phyloP scores from a whole-genome alignment of 495 filamentous ascomycete species.

The Cenococcum geophilum region DNA sequence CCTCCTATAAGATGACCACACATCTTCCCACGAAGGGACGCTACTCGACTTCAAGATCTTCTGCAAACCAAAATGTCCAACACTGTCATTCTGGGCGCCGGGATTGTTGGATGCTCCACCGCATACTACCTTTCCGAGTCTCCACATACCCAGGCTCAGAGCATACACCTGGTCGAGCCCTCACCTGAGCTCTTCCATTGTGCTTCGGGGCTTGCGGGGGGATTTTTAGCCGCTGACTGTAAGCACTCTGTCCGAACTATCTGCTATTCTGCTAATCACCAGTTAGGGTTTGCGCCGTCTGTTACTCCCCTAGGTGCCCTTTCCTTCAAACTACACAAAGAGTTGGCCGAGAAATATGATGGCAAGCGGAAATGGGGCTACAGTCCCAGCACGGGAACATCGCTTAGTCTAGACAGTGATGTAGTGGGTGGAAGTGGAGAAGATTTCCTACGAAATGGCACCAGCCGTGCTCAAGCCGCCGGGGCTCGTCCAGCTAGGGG shows the following conservation, averaged over 20 bases:
- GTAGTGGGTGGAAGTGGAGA: constrained; percentile 34
- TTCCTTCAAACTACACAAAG: constrained; percentile 62
- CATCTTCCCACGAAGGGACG: neutral
- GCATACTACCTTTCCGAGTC: constrained; percentile 65
- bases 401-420: constrained; percentile 46
- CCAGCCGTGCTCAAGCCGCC: constrained; percentile 57
- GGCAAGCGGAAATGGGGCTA: constrained; percentile 66
- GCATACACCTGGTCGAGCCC: constrained; percentile 65
- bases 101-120: constrained; percentile 73
- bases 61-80: constrained; percentile 12
- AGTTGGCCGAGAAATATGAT: constrained; percentile 51
- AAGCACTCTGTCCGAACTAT: constrained; percentile 42
- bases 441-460: constrained; percentile 58
- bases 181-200: constrained; percentile 59
- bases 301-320: constrained; percentile 55
- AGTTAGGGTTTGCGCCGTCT: constrained; percentile 40
- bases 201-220: constrained; percentile 67
- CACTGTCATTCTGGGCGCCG: constrained; percentile 70
- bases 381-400: constrained; percentile 50
- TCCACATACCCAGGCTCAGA: constrained; percentile 42
- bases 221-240: constrained; percentile 71
- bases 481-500: constrained; percentile 28
- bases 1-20: neutral
- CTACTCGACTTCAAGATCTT: neutral
- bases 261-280: constrained; percentile 4